Base-by-base conservation (phyloP, 1,139 yeast species). In the Geotrichum aggregatum region DNA sequence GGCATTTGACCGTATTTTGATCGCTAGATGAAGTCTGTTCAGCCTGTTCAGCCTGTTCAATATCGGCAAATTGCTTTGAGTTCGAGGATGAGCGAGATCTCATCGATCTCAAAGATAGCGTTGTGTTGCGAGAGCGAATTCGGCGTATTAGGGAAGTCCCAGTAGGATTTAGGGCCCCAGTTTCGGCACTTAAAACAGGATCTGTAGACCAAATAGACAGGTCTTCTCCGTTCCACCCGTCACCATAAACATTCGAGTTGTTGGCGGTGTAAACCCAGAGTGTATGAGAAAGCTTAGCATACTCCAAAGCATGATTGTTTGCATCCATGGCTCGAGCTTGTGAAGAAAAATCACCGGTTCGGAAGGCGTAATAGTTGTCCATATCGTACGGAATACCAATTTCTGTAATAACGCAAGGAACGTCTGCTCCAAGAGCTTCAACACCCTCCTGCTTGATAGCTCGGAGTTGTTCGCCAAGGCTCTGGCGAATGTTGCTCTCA, bases 341-440 rank as follows among this genome's bases (percentile, higher is more conserved):
- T 1, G 87, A 76, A 11, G 75, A 68, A 64, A 80, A 89, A 56
- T 81, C 78, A 1, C 91, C 88, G 52, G 74, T 76, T 1, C 66
- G 64, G 63, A 79, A 89, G 0, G 96, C 87, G 44, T 71, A 72
- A 61, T 85, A 86, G 55, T 78, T 76, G 65, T 91, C 92, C 95
- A 91, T 86, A 67, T 92, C 96, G 67, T 83, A 88, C 1, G 98
- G 98, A 83, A 91, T 87, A 2, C 98, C 98, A n/a, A 92, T 89
- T 68, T 91, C 98, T 0, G 95, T 82, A 75, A 92, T 81, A 40
- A 91, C 71, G 6, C 85, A 78, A 0, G 76, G 74, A 10, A 70
- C 61, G 13, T 61, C 54, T 4, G 57, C 18, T 28, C 73, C 74
- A 6, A 72, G 57, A 3, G 63, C 59, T 22, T 59, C 60, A 7